These are phyloP conservation scores for Dothideomycetidae sp. DNA, from an alignment of 2,329 filamentous ascomycete species.

Conservation along the genomic window DNA sequence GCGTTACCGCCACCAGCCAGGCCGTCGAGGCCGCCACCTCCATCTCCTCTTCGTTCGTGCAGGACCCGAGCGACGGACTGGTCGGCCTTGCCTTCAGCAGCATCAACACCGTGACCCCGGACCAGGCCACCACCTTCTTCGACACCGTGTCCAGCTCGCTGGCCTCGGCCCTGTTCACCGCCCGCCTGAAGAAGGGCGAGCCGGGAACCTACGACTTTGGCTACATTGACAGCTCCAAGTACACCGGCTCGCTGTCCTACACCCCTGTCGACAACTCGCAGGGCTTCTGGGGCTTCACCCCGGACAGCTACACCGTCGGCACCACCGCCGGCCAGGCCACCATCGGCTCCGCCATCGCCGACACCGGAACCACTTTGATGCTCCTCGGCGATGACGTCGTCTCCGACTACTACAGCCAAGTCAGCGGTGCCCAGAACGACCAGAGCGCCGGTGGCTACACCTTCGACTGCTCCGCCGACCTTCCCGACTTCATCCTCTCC, in stretches of 20 bases:
- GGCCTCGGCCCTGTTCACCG: slow-evolving; percentile 42
- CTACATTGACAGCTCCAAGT: slow-evolving; percentile 44
- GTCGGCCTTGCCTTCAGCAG: slow-evolving; percentile 45
- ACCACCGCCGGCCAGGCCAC: slow-evolving; percentile 24
- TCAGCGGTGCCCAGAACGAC: slow-evolving; percentile 35
- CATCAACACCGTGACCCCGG: slow-evolving; percentile 43
- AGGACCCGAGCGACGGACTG: slow-evolving; percentile 43
- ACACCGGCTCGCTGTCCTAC: slow-evolving; percentile 45
- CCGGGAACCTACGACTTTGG: slow-evolving; percentile 44
- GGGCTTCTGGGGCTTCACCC: slow-evolving; percentile 49
- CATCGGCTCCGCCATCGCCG: slow-evolving; percentile 45
- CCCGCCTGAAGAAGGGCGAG: slow-evolving; percentile 38
- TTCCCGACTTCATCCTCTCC: slow-evolving; percentile 39
- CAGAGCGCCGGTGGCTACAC: slow-evolving; percentile 39
- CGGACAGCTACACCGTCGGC: slow-evolving; percentile 43
- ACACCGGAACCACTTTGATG: slow-evolving; percentile 54
- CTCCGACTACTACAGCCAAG: slow-evolving; percentile 25
- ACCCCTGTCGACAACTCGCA: slow-evolving; percentile 40
- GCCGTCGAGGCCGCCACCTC: slow-evolving; percentile 50
- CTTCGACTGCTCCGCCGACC: slow-evolving; percentile 36
- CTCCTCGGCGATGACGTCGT: slow-evolving; percentile 38
- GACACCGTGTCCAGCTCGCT: slow-evolving; percentile 42
- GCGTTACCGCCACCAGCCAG: slow-evolving; percentile 44
- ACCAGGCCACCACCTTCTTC: slow-evolving; percentile 43
- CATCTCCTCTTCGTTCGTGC: slow-evolving; percentile 41